Percentiles rank a stretch among this genome's conserved stretches.
phyloP scores from a whole-genome alignment of 2,329 filamentous ascomycete species.

The Fusarium sp. region DNA sequence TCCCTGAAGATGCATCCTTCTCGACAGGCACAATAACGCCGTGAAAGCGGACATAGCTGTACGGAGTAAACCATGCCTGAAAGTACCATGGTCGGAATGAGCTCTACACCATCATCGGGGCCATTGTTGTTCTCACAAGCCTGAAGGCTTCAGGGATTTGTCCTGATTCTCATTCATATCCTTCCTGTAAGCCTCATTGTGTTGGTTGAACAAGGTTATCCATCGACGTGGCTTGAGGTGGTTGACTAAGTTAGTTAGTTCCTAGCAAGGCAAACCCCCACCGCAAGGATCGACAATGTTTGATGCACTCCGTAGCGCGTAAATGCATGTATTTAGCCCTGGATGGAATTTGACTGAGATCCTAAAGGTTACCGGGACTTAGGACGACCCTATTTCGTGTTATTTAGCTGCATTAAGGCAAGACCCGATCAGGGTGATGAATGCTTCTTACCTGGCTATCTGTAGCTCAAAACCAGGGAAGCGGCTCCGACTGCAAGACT shows the following conservation, averaged over 20 bases:
- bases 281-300: constrained; percentile 17
- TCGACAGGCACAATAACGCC: constrained; percentile 29
- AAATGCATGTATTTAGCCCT: constrained; percentile 5
- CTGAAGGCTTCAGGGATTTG: constrained; percentile 26
- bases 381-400: constrained; percentile 36
- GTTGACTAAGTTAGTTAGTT: not conserved
- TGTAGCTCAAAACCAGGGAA: constrained; percentile 32
- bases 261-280: constrained; percentile 12
- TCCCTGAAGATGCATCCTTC: constrained; percentile 34
- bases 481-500: constrained; percentile 38
- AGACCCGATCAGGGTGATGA: constrained; percentile 13
- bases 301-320: constrained; percentile 5
- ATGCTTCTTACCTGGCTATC: constrained; percentile 11
- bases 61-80: constrained; percentile 28
- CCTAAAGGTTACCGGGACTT: constrained; percentile 21
- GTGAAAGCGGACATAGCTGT: constrained; percentile 33
- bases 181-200: constrained; percentile 25
- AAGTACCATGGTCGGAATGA: constrained; percentile 19
- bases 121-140: not conserved
- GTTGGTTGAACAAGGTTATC: constrained; percentile 5
- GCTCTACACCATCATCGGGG: constrained; percentile 17
- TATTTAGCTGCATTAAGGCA: constrained; percentile 43
- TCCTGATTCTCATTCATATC: constrained; percentile 11
- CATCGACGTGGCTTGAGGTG: constrained; percentile 13
- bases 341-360: constrained; percentile 8